A percentile compares a stretch with the other conserved stretches of the same genome.
phyloP scores from a whole-genome alignment of 2,329 filamentous ascomycete species.

The Diaporthe sp. region DNA sequence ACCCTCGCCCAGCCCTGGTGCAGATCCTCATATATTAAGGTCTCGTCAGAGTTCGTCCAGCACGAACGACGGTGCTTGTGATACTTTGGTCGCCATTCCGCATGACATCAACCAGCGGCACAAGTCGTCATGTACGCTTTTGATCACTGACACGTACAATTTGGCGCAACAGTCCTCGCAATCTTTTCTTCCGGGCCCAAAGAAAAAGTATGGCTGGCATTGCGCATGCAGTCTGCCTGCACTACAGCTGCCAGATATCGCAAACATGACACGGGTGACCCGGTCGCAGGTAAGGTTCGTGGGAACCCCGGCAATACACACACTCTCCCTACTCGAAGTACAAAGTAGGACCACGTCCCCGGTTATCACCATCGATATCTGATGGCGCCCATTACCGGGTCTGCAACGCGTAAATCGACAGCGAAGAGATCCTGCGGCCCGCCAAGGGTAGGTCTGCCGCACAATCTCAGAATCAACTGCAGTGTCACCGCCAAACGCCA shows the following conservation, averaged over 20 bases:
- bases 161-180: neutral
- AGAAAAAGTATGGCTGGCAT: neutral
- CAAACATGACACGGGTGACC: neutral
- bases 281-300: neutral
- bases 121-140: neutral
- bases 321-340: too few relatives aligned
- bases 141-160: neutral
- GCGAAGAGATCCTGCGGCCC: neutral
- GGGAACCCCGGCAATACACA: neutral
- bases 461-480: slow-evolving; percentile 23
- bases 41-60: neutral
- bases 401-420: neutral
- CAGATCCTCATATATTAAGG: slow-evolving; percentile 18
- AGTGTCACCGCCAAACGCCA: slow-evolving; percentile 19
- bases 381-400: neutral
- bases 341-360: neutral
- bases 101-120: neutral
- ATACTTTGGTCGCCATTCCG: neutral
- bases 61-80: neutral
- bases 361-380: neutral
- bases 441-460: neutral
- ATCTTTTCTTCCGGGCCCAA: neutral
- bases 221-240: neutral
- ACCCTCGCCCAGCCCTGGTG: neutral
- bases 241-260: neutral